Percentiles rank a stretch among this genome's conserved stretches.
Conservation (phyloP, 257 asterid genomes). For the Cynanchum wilfordii region DNA sequence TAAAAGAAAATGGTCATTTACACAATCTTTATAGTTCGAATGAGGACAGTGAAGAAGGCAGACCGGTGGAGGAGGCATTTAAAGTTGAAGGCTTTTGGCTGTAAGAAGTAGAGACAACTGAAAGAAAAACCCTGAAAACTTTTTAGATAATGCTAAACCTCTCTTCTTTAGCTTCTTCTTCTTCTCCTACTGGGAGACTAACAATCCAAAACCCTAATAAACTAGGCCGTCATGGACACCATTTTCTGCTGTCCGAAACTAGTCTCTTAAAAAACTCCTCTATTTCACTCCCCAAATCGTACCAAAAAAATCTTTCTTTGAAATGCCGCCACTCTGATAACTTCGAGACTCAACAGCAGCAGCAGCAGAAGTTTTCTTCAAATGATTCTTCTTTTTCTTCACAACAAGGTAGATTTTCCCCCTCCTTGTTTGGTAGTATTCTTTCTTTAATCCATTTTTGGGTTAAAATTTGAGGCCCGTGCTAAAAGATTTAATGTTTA, state of each 20-base stretch:
- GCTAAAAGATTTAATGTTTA: background rate
- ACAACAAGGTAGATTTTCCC: conserved; percentile 39
- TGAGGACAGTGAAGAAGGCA: background rate
- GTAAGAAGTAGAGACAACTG: background rate
- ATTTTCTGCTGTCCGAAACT: conserved; percentile 13
- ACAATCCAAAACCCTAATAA: conserved; percentile 41
- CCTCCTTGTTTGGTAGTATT: background rate
- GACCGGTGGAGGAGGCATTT: background rate
- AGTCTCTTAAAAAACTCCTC: conserved; percentile 15
- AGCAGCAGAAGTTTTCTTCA: conserved; percentile 43
- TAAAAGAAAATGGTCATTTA: background rate
- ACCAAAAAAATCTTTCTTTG: conserved; percentile 23
- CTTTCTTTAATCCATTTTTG: background rate
- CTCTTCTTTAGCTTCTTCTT: conserved; percentile 36
- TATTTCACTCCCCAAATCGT: conserved; percentile 18
- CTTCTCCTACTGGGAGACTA: conserved; percentile 25
- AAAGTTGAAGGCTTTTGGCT: background rate
- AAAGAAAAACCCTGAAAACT: conserved; percentile 12
- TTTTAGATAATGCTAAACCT: conserved; percentile 32
- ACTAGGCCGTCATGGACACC: conserved; percentile 25
- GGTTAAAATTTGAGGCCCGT: background rate
- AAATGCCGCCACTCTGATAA: conserved; percentile 50
- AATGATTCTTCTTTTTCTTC: conserved; percentile 30
- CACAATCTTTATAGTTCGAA: background rate
- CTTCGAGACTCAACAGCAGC: conserved; percentile 52